phyloP scores from a whole-genome alignment of 192 early-diverging fungal genomes.

The Thamnidium elegans region DNA sequence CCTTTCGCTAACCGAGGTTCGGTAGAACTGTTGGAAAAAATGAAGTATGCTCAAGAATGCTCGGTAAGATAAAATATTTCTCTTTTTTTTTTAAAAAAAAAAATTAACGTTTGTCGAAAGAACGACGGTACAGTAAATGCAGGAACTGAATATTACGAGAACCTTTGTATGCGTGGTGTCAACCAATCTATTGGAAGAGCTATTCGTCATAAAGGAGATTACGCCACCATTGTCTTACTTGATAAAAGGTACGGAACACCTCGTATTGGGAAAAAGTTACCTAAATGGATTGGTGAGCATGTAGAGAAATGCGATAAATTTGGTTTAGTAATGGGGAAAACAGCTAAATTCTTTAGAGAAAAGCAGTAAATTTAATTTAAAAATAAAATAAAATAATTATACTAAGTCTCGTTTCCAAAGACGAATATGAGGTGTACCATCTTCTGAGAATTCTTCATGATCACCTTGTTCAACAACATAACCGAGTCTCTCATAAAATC shows the following conservation, averaged over 20 bases:
- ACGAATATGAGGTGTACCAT: constrained; percentile 29
- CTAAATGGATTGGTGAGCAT: constrained; percentile 69
- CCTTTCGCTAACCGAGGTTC: constrained; percentile 82
- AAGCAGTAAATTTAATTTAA: background rate
- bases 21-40: constrained; percentile 72
- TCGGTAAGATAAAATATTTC: constrained; percentile 11
- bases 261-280: constrained; percentile 63
- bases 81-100: background rate
- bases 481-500: background rate
- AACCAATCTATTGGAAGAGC: constrained; percentile 91
- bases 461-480: constrained; percentile 22
- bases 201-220: constrained; percentile 87
- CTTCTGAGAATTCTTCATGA: constrained; percentile 30
- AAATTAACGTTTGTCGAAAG: background rate
- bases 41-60: constrained; percentile 52
- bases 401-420: constrained; percentile 10
- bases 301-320: constrained; percentile 47
- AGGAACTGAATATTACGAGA: constrained; percentile 78
- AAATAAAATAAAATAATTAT: too few relatives aligned
- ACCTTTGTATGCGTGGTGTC: constrained; percentile 89
- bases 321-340: constrained; percentile 41
- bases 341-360: constrained; percentile 48
- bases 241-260: constrained; percentile 62
- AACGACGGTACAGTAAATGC: constrained; percentile 30
- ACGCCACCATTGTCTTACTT: constrained; percentile 78